These are phyloP conservation scores for Diaporthe ampelina DNA, from an alignment of 2,329 filamentous ascomycete species.

Conservation along the genomic window DNA sequence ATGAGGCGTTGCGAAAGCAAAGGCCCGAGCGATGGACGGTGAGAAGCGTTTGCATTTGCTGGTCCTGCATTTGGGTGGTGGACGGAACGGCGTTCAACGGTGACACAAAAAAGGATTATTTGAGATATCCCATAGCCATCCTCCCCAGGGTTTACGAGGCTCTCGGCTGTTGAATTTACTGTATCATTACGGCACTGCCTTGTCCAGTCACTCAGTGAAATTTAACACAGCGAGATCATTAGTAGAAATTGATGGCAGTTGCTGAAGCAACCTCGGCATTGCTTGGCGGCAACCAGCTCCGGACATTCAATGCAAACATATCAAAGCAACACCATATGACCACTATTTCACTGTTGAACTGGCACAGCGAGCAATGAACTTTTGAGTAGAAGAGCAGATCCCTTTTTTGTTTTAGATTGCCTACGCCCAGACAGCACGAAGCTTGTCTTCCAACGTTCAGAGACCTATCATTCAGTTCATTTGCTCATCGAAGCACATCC, in stretches of 20 bases:
- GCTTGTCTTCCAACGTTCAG: constrained; percentile 21
- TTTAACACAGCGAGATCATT: background rate
- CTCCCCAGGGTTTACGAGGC: background rate
- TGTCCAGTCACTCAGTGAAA: background rate
- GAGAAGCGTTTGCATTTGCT: constrained; percentile 16
- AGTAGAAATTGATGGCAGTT: background rate
- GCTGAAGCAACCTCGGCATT: too few species aligned
- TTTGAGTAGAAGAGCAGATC: constrained; percentile 27
- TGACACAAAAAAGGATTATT: background rate
- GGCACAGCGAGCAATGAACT: background rate
- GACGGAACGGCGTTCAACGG: constrained; percentile 36
- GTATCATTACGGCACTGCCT: background rate
- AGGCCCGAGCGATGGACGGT: background rate
- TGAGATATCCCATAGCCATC: constrained; percentile 32
- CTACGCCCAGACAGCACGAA: constrained; percentile 32
- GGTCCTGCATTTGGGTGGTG: constrained; percentile 6
- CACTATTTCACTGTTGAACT: background rate
- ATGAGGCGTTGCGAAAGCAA: background rate
- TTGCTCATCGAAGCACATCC: constrained; percentile 29
- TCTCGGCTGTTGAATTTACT: constrained; percentile 7
- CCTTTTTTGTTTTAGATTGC: constrained; percentile 27
- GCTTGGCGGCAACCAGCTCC: too few species aligned
- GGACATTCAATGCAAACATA: background rate
- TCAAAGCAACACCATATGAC: background rate
- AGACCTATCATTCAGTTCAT: constrained; percentile 28